Evolutionary conservation across 108 stramenopile species (phyloP).

Genomic region (Fistulifera solaris): DNA sequence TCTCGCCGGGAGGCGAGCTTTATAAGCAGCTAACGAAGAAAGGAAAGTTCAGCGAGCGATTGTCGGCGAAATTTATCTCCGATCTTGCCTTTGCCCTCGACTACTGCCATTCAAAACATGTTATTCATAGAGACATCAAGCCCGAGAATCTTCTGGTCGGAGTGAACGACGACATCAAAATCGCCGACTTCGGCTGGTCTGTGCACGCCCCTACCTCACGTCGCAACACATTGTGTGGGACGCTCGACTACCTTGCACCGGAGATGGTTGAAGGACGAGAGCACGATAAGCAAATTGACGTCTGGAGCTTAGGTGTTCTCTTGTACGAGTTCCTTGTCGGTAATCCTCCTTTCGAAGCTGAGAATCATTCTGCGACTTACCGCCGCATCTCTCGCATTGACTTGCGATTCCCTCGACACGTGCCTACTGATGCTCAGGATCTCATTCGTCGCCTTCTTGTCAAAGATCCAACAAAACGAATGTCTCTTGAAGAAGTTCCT

Average conservation of each 20-base stretch:
- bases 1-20: conserved; percentile 92
- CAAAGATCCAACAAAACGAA: conserved; percentile 84
- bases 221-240: conserved; percentile 96
- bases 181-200: conserved; percentile 99
- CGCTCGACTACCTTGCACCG: conserved; percentile 96
- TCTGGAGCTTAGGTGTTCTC: conserved; percentile 92
- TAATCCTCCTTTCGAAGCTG: conserved; percentile 93
- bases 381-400: conserved; percentile 90
- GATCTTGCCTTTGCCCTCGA: conserved; percentile 82
- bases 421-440: conserved; percentile 90
- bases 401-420: conserved; percentile 73
- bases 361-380: conserved; percentile 89
- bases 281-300: conserved; percentile 85
- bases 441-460: conserved; percentile 82
- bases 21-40: conserved; percentile 84
- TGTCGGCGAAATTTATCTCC: conserved; percentile 78
- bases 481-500: conserved; percentile 73
- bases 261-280: conserved; percentile 96
- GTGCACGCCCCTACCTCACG: conserved; percentile 92
- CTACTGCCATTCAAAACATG: conserved; percentile 95
- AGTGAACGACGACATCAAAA: conserved; percentile 90
- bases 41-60: conserved; percentile 78
- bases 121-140: conserved; percentile 99
- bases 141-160: conserved; percentile 97
- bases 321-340: conserved; percentile 95